Evolutionary conservation across 495 filamentous ascomycete species (phyloP).

Genomic region (Penicillium roqueforti): DNA sequence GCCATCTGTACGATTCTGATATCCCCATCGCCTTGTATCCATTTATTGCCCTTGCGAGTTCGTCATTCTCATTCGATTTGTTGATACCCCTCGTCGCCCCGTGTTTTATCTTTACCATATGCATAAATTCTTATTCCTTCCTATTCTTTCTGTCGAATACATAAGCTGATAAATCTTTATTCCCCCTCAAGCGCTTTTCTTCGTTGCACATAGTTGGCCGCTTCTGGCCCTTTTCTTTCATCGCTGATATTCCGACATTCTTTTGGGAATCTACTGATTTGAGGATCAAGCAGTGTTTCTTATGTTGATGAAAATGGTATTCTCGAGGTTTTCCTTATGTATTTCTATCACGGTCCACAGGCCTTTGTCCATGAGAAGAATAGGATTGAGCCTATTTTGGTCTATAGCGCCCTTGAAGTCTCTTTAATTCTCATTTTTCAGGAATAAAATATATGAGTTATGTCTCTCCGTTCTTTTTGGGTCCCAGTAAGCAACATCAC

Average conservation of each 20-base stretch:
- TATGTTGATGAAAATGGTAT: background rate
- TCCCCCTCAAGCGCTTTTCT: conserved; percentile 9
- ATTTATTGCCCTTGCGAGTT: conserved; percentile 12
- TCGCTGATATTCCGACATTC: conserved; percentile 3
- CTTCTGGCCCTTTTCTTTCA: background rate
- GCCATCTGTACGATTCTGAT: conserved; percentile 15
- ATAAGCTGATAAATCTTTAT: conserved; percentile 11
- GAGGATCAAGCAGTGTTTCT: background rate
- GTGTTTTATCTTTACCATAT: conserved; percentile 21
- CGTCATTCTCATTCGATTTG: conserved; percentile 26
- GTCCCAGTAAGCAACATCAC: too few relatives aligned
- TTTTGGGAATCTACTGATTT: background rate
- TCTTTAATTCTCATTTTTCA: too few relatives aligned
- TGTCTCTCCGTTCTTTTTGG: too few relatives aligned
- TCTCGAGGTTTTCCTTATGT: background rate
- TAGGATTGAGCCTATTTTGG: too few relatives aligned
- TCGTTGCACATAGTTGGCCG: conserved; percentile 20
- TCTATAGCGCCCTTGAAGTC: too few relatives aligned
- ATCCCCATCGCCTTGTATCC: conserved; percentile 4
- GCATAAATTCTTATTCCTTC: conserved; percentile 16
- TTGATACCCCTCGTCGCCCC: conserved; percentile 43
- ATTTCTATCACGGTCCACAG: background rate
- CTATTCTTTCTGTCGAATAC: conserved; percentile 15
- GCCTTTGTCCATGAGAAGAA: too few relatives aligned
- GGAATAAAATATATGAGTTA: too few relatives aligned